These are phyloP conservation scores for Sugiyamaella floridensis DNA, from an alignment of 805 yeast genomes.

Conservation along the genomic window DNA sequence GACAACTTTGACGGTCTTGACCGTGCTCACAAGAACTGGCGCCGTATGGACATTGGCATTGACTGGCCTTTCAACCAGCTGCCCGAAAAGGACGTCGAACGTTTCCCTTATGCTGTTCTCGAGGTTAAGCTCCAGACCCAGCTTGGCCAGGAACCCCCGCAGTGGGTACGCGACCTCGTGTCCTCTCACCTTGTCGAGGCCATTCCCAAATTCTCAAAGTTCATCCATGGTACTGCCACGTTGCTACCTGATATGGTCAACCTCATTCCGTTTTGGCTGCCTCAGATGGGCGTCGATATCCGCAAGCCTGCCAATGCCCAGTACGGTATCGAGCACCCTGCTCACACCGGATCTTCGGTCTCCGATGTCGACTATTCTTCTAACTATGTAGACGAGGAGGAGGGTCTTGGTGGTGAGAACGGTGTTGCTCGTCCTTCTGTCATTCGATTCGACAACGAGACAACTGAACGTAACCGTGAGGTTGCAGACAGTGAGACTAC, in stretches of 20 bases:
- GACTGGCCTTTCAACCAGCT: slow-evolving; percentile 91
- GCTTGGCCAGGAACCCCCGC: slow-evolving; percentile 97
- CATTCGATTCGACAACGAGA: slow-evolving; percentile 17
- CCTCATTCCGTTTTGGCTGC: slow-evolving; percentile 92
- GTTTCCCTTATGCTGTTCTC: slow-evolving; percentile 95
- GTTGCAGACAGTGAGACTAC: slow-evolving; percentile 16
- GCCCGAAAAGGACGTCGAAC: slow-evolving; percentile 74
- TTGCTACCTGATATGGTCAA: slow-evolving; percentile 75
- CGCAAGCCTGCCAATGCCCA: slow-evolving; percentile 71
- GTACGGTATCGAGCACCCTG: slow-evolving; percentile 56
- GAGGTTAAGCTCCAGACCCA: slow-evolving; percentile 98
- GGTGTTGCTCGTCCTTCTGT: slow-evolving; percentile 7
- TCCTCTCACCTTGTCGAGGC: slow-evolving; percentile 94
- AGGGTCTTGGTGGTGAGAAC: slow-evolving; percentile 1
- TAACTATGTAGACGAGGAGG: slow-evolving; percentile 8
- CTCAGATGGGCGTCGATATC: slow-evolving; percentile 94
- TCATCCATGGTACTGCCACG: slow-evolving; percentile 95
- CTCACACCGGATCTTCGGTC: slow-evolving; percentile 17
- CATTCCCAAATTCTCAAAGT: slow-evolving; percentile 95
- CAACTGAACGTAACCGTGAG: slow-evolving; percentile 15
- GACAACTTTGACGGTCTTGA: slow-evolving; percentile 92
- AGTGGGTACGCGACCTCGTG: slow-evolving; percentile 91
- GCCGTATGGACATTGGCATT: slow-evolving; percentile 97
- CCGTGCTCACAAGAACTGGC: slow-evolving; percentile 91
- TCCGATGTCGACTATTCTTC: slow-evolving; percentile 25